Conservation (phyloP, 202 grass and related monocot genomes). For the Hordeum pubiflorum region DNA sequence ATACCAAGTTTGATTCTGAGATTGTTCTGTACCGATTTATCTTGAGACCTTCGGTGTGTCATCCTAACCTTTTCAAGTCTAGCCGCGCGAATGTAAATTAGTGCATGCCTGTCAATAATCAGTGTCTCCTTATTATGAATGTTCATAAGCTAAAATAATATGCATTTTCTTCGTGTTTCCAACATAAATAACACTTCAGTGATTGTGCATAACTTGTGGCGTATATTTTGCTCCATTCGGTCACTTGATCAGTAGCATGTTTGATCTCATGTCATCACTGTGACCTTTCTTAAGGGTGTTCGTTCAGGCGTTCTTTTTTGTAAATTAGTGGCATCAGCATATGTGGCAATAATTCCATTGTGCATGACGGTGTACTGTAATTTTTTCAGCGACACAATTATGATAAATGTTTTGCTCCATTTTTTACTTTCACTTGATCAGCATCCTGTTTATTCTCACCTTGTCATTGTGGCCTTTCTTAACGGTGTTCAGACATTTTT, state of each 20-base stretch:
- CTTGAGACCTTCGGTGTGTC: not conserved
- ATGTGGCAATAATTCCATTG: not conserved
- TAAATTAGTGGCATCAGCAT: not conserved
- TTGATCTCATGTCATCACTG: not conserved
- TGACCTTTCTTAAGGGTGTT: not conserved
- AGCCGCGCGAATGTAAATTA: not conserved
- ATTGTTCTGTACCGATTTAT: not conserved
- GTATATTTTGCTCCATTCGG: not conserved
- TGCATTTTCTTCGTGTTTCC: not conserved
- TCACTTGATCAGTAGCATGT: not conserved
- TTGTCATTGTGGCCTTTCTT: not conserved
- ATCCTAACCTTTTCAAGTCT: not conserved
- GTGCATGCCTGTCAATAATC: not conserved
- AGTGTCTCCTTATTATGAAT: not conserved
- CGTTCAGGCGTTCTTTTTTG: not conserved
- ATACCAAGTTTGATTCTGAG: not conserved
- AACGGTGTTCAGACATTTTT: not conserved
- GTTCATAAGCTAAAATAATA: not conserved
- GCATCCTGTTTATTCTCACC: not conserved
- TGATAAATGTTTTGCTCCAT: not conserved
- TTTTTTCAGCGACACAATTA: not conserved
- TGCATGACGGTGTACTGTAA: not conserved
- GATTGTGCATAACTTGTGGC: not conserved
- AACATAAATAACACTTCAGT: not conserved
- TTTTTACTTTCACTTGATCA: not conserved